phyloP scores from a whole-genome alignment of 2,329 filamentous ascomycete genomes.

The Apiospora aurea region DNA sequence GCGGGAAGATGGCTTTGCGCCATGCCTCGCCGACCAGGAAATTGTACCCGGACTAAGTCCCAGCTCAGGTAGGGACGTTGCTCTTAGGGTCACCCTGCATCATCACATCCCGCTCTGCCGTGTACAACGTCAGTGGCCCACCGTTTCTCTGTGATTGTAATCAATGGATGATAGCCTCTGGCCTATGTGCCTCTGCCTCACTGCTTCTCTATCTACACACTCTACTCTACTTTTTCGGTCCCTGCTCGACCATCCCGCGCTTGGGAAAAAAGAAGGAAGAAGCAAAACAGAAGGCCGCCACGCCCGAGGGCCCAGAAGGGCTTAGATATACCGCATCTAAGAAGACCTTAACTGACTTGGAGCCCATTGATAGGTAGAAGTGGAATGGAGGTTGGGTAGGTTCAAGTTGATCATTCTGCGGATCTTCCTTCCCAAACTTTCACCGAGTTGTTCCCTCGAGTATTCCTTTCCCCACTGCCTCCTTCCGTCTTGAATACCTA shows the following conservation, averaged over 20 bases:
- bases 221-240: conserved; percentile 7
- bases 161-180: conserved; percentile 15
- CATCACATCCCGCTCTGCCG: conserved; percentile 16
- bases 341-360: conserved; percentile 5
- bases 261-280: conserved; percentile 10
- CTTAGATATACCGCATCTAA: not conserved
- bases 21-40: conserved; percentile 12
- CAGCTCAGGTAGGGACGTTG: conserved; percentile 20
- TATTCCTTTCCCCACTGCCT: not conserved
- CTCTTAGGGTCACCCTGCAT: conserved; percentile 9
- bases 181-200: not conserved
- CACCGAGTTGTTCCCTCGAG: not conserved
- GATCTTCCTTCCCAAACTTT: not conserved
- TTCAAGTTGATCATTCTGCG: conserved; percentile 2
- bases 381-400: conserved; percentile 8
- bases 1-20: conserved; percentile 9
- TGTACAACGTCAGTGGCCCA: conserved; percentile 19
- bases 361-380: not conserved
- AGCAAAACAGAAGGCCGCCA: conserved; percentile 17
- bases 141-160: not conserved
- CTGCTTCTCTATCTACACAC: conserved; percentile 24
- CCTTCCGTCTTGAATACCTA: not conserved
- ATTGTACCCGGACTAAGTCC: conserved; percentile 16
- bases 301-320: conserved; percentile 5
- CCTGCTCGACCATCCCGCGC: conserved; percentile 31